phyloP scores from a whole-genome alignment of 2,329 filamentous ascomycete species.

The Penicillium sp. region DNA sequence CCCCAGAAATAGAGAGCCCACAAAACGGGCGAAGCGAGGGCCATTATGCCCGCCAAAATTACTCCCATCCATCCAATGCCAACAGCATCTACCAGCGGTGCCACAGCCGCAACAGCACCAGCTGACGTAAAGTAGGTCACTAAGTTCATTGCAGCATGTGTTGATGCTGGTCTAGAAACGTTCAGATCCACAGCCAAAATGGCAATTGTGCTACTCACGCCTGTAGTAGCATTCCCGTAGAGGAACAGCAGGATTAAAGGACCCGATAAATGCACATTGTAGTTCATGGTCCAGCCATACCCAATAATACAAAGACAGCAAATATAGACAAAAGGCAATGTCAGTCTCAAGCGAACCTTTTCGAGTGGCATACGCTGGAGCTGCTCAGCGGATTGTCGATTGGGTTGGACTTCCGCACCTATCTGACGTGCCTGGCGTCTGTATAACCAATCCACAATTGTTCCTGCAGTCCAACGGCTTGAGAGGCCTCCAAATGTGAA shows the following conservation, averaged over 20 bases:
- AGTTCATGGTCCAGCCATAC: constrained; percentile 18
- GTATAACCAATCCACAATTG: constrained; percentile 13
- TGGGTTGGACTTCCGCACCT: constrained; percentile 4
- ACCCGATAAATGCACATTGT: constrained; percentile 13
- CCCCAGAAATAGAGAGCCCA: background rate
- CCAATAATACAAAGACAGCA: background rate
- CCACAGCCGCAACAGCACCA: constrained; percentile 19
- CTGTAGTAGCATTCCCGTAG: constrained; percentile 9
- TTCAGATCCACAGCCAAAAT: constrained; percentile 23
- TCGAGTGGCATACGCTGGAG: constrained; percentile 12
- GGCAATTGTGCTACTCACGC: constrained; percentile 14
- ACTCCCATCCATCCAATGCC: constrained; percentile 24
- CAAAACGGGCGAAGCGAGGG: background rate
- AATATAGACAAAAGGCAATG: constrained; percentile 1
- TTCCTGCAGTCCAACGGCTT: constrained; percentile 20
- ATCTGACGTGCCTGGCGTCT: constrained; percentile 3
- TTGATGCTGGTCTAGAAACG: constrained; percentile 16
- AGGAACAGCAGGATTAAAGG: constrained; percentile 26
- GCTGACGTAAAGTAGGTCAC: constrained; percentile 19
- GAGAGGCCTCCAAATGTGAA: constrained; percentile 28
- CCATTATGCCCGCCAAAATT: background rate
- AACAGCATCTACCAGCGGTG: constrained; percentile 21
- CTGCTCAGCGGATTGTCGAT: background rate
- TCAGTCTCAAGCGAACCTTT: constrained; percentile 11
- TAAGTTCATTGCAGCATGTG: constrained; percentile 24